phyloP scores from a whole-genome alignment of 139 green algal genomes.

The Pseudopediastrum boryanum region DNA sequence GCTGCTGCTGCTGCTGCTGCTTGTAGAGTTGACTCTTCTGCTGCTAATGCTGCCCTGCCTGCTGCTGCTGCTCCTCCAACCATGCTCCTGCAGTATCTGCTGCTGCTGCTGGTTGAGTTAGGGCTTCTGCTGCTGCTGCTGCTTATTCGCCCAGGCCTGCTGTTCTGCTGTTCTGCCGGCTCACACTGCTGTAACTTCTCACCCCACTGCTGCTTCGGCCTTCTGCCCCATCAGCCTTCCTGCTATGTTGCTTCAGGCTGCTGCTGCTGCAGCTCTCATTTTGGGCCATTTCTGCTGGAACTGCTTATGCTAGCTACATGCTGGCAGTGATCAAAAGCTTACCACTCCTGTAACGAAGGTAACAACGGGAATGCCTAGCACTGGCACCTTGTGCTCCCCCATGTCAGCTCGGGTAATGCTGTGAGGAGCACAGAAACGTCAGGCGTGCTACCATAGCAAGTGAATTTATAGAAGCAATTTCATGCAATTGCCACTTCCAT shows the following conservation, averaged over 20 bases:
- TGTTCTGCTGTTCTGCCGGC: too few relatives aligned
- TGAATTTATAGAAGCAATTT: too few relatives aligned
- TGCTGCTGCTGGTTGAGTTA: too few relatives aligned
- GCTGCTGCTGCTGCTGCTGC: neutral
- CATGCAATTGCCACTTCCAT: too few relatives aligned
- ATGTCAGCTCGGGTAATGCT: slow-evolving; percentile 44
- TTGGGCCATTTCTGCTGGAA: neutral
- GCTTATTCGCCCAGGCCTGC: too few relatives aligned
- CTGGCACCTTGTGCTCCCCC: slow-evolving; percentile 24
- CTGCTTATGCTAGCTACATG: slow-evolving; percentile 9
- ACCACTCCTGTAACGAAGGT: slow-evolving; percentile 44
- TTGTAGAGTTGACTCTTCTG: too few relatives aligned
- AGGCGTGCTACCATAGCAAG: neutral
- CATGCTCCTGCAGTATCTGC: neutral
- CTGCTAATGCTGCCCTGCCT: too few relatives aligned
- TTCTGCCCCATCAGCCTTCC: too few relatives aligned
- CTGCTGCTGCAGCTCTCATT: neutral
- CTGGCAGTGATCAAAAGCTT: slow-evolving; percentile 14
- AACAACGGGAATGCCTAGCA: slow-evolving; percentile 33
- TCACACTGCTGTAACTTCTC: too few relatives aligned
- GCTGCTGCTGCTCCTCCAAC: neutral
- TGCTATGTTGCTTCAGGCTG: too few relatives aligned
- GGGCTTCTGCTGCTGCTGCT: too few relatives aligned
- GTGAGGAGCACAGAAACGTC: neutral
- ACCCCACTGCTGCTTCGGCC: too few relatives aligned